Evolutionary conservation across 345 rosid genomes (phyloP).

Genomic region (Anacardium occidentale): DNA sequence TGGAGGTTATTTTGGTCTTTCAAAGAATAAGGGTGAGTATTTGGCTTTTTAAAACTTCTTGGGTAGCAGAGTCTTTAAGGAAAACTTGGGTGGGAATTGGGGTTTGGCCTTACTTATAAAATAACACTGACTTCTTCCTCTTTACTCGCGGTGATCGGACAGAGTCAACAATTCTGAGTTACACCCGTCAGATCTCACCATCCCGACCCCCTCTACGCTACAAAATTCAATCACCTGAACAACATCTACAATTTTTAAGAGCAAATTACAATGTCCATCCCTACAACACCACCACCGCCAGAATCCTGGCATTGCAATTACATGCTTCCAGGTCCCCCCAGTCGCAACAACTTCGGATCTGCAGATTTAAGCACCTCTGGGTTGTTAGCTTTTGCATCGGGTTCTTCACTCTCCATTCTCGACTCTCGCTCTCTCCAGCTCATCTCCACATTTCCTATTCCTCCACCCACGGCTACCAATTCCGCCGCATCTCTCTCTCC

Average conservation of each 20-base stretch:
- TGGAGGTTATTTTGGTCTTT: too few relatives aligned
- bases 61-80: too few relatives aligned
- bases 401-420: slow-evolving; percentile 73
- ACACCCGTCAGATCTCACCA: too few relatives aligned
- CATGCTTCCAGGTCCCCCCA: slow-evolving; percentile 90
- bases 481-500: slow-evolving; percentile 62
- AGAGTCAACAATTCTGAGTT: neutral
- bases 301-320: slow-evolving; percentile 59
- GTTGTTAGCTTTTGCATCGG: slow-evolving; percentile 81
- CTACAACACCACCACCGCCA: slow-evolving; percentile 27
- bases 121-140: too few relatives aligned
- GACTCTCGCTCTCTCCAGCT: slow-evolving; percentile 89
- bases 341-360: slow-evolving; percentile 90
- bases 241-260: neutral
- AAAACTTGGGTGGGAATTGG: too few relatives aligned
- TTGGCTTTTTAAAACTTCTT: too few relatives aligned
- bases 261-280: slow-evolving; percentile 37
- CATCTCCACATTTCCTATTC: slow-evolving; percentile 69
- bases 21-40: too few relatives aligned
- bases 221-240: neutral
- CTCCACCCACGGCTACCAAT: slow-evolving; percentile 51
- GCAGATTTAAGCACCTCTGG: slow-evolving; percentile 75
- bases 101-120: too few relatives aligned
- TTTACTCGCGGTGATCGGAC: neutral
- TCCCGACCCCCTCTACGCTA: neutral